These are phyloP conservation scores for Russula dissimulans DNA, from an alignment of 768 basidiomycete genomes.

Conservation along the genomic window DNA sequence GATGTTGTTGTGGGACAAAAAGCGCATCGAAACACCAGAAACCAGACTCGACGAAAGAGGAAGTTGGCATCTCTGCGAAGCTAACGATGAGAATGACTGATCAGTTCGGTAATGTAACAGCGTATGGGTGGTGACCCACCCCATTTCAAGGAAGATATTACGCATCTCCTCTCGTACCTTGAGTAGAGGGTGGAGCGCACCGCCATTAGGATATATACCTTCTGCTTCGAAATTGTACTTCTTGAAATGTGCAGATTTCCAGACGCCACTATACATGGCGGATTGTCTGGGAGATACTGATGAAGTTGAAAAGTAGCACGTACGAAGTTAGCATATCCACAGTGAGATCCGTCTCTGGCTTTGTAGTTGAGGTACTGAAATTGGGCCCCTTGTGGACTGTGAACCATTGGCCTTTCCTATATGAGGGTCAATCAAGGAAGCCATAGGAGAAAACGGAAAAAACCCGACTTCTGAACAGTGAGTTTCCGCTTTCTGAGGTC, in stretches of 20 bases:
- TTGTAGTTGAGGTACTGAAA: constrained; percentile 86
- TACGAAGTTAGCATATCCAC: constrained; percentile 91
- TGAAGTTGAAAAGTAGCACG: constrained; percentile 24
- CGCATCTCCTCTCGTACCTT: constrained; percentile 98
- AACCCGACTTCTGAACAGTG: constrained; percentile 61
- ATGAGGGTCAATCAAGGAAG: neutral
- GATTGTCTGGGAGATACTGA: neutral
- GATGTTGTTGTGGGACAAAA: constrained; percentile 98
- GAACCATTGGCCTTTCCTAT: constrained; percentile 94
- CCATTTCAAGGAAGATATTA: constrained; percentile 98
- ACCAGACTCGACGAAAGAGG: constrained; percentile 90
- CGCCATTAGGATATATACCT: constrained; percentile 80
- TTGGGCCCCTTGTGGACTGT: constrained; percentile 72
- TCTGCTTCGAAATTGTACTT: constrained; percentile 99
- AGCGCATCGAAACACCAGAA: constrained; percentile 99
- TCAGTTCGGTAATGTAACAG: neutral
- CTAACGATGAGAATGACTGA: constrained; percentile 32
- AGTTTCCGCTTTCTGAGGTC: constrained; percentile 92
- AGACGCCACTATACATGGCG: constrained; percentile 57
- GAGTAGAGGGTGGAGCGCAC: constrained; percentile 90
- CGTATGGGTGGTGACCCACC: constrained; percentile 42
- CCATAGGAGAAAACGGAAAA: neutral
- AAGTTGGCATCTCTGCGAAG: constrained; percentile 98
- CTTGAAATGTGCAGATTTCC: constrained; percentile 92
- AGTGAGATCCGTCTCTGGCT: constrained; percentile 94